Evolutionary conservation across 2,329 filamentous ascomycete species (phyloP), one percentile per base, ranked within the genome.

Genomic region (Pseudopyricularia javanii): DNA sequence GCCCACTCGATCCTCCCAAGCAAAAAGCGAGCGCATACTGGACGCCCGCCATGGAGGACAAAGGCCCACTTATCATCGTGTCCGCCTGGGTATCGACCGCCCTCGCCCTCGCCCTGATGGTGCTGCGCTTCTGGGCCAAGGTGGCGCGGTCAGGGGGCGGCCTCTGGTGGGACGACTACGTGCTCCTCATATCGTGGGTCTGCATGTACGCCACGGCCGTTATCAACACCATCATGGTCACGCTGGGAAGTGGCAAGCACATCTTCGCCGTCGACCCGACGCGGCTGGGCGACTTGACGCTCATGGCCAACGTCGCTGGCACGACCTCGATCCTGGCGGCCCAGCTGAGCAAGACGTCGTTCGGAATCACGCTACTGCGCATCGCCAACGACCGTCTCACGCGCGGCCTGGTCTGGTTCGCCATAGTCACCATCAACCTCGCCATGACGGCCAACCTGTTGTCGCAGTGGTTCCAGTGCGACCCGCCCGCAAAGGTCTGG

Each of bases 371-470:
- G 20, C 45, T 56, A 17, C 54, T 56, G 47, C 52, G 52, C 22
- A 58, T 69, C 30, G 17, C 37, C 26, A 60, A 59, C 4, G 56
- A 62, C 7, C 59, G 60, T 2, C 56, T 56, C 53, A 58, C 62
- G 32, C 61, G 58, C 33, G 51, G 49, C 3, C 53, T 61, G 7
- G 58, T 70, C 17, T 67, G 65, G 60, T 60, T 62, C 51, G 56
- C 64, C 50, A 65, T 66, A 20, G 49, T 63, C 9, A 61, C 60
- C 6, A 62, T 67, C 56, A 67, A 61, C 45, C 26, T 59, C 9
- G 37, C 58, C 33, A 58, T 63, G 45, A 53, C 49, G 33, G 54
- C 55, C 12, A 58, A 54, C 12, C 50, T 59, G 3, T 12, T 62
- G 9, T 53, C 56, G 2, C 54, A 58, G 14, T 63, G 59, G 59